A percentile compares a stretch with the other conserved stretches of the same genome.
These are phyloP conservation scores for Leccinum angustisporum DNA, from an alignment of 1,284 basidiomycete species.

Conservation along the genomic window DNA sequence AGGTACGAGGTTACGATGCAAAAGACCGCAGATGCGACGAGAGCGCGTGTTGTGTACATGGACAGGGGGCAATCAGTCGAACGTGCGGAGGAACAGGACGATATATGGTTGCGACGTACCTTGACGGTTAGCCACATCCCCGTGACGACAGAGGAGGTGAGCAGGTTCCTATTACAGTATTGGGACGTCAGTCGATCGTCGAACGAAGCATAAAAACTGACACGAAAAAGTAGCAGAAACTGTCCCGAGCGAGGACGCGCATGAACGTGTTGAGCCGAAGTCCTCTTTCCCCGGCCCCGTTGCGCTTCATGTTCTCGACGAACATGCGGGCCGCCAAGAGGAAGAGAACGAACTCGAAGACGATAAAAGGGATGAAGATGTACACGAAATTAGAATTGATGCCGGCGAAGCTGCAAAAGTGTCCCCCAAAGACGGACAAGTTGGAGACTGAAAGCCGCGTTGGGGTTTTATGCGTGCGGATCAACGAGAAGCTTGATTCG, in stretches of 20 bases:
- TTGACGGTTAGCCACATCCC: constrained; percentile 27
- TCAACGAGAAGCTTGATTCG: background rate
- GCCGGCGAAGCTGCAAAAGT: constrained; percentile 25
- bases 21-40: background rate
- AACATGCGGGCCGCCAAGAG: constrained; percentile 23
- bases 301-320: constrained; percentile 9
- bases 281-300: background rate
- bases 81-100: background rate
- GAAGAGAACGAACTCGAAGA: constrained; percentile 30
- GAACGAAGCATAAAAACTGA: constrained; percentile 8
- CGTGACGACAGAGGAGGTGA: constrained; percentile 25
- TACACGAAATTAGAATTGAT: constrained; percentile 26
- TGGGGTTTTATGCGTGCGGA: background rate
- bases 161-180: constrained; percentile 20
- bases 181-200: background rate
- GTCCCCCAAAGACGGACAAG: background rate
- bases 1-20: background rate
- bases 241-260: constrained; percentile 29
- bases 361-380: constrained; percentile 32
- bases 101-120: constrained; percentile 5
- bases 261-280: constrained; percentile 24
- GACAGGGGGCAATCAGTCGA: background rate
- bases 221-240: constrained; percentile 35
- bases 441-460: background rate
- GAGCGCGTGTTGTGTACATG: background rate